Evolutionary conservation across 2,329 filamentous ascomycete species (phyloP), one percentile per base, ranked within the genome.

Genomic region (Colletotrichum sp.): DNA sequence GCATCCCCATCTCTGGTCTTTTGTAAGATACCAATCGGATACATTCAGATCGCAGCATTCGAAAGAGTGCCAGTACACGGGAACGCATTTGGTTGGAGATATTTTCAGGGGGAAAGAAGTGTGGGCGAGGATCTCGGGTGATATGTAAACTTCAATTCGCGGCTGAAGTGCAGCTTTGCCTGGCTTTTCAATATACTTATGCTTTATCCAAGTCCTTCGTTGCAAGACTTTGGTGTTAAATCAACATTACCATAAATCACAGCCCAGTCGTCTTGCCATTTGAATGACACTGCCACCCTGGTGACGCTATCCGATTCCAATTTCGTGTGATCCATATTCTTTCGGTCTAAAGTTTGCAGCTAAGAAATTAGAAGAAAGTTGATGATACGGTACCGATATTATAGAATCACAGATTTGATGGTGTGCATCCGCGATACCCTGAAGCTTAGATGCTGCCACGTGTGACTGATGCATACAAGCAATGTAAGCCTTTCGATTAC

Each of bases 151-250:
- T 52, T 52, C n/a, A 52, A 52, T 52, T 52, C 44, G 44, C 44
- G n/a, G n/a, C 39, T 52, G n/a, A 22, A 22, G 44, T 22, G n/a
- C 22, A 52, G 44, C n/a, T 52, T 52, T 52, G 44, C 44, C 0
- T 52, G 44, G n/a, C 44, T 52, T 52, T 52, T 52, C n/a, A 52
- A 52, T 52, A 52, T 52, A 52, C n/a, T 52, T 52, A 52, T 22
- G 44, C n/a, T 52, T 52, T 52, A 22, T 1, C 11, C 0, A 52
- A 52, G 11, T 48, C 11, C 1, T 22, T 22, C 6, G n/a, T 48
- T n/a, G n/a, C 44, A 13, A 13, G 9, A n/a, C 11, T 0, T 44
- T 2, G 5, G 15, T 2, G 4, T 44, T 3, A 3, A 39, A 44
- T 44, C 8, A 11, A n/a, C 3, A 16, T 16, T 36, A 3, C 2